Evolutionary conservation across 1,284 basidiomycete genomes (phyloP), one percentile per base, ranked within the genome.

Genomic region (Trametes sp.): DNA sequence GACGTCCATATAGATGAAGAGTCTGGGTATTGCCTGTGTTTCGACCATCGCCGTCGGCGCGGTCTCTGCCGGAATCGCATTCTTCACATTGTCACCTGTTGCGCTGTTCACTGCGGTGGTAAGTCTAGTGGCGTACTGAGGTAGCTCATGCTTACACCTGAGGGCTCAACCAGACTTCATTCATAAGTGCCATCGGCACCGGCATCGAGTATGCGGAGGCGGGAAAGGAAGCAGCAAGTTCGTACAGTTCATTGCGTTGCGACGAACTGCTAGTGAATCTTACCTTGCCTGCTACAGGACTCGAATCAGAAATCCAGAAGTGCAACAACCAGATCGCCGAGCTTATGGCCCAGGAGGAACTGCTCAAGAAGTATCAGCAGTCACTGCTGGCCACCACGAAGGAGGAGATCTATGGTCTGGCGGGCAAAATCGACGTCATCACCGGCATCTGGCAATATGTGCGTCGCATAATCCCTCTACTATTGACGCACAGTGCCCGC

Each of bases 351-450:
- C 23, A 51, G 21, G 33, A 58, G 28, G 23, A 41, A n/a, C 26
- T 50, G 36, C 28, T 51, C 26, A 36, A 28, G 10, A 57, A 57
- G 36, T 62, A 56, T 28, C 54, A 29, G 16, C 24, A 44, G 11
- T 24, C 31, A n/a, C n/a, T n/a, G 2, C 33, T 62, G 13, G 28
- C 38, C 5, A 42, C 13, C 19, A 52, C 60, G 11, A 57, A 51
- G 33, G n/a, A n/a, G 9, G 41, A 53, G 8, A 56, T 62, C n/a
- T n/a, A 46, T 9, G 50, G 44, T 0, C 44, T 62, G 2, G 54
- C 33, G 14, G 28, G 36, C 50, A 62, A 53, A 28, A 41, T 57
- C 24, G 54, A 62, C n/a, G n/a, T 38, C 26, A 44, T 62, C 21
- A 10, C 41, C 16, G 35, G 35, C 11, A 53, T 52, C n/a, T 54